A percentile compares a stretch with the other conserved stretches of the same genome.
These are phyloP conservation scores for Solanum phureja DNA, from an alignment of 257 asterid species.

Conservation along the genomic window DNA sequence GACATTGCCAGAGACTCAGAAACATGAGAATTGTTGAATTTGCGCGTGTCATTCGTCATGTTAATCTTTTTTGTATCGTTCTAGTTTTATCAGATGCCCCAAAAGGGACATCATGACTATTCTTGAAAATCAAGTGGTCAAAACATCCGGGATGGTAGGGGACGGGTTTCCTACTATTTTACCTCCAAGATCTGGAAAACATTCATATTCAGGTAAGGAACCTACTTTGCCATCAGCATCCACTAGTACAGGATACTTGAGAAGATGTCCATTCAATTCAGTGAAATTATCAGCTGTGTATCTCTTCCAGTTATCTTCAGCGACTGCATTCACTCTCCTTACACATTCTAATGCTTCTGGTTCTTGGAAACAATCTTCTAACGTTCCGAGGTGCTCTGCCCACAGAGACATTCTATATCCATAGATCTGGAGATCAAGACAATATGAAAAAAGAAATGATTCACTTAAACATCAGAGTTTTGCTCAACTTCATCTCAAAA, in stretches of 20 bases:
- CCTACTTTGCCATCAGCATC: constrained; percentile 50
- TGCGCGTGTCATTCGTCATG: neutral
- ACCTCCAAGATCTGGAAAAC: constrained; percentile 85
- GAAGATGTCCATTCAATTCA: constrained; percentile 65
- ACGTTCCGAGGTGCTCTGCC: constrained; percentile 75
- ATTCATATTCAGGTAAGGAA: constrained; percentile 53
- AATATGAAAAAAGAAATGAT: neutral
- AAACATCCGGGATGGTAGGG: constrained; percentile 55
- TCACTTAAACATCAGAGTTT: neutral
- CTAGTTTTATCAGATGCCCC: neutral
- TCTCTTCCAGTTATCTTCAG: constrained; percentile 59
- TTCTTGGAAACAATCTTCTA: constrained; percentile 40
- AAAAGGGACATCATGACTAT: neutral
- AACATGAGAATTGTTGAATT: neutral
- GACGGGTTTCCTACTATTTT: constrained; percentile 61
- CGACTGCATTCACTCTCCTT: constrained; percentile 53
- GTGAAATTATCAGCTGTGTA: constrained; percentile 34
- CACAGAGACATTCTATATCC: constrained; percentile 85
- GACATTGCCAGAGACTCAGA: neutral
- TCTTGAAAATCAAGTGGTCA: constrained; percentile 42
- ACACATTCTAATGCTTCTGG: constrained; percentile 59
- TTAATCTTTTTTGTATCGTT: neutral
- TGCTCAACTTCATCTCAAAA: neutral
- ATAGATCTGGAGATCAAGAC: constrained; percentile 35
- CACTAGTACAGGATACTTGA: constrained; percentile 67